Conservation (phyloP, 2,329 filamentous ascomycete genomes). For the Alternaria metachromatica region DNA sequence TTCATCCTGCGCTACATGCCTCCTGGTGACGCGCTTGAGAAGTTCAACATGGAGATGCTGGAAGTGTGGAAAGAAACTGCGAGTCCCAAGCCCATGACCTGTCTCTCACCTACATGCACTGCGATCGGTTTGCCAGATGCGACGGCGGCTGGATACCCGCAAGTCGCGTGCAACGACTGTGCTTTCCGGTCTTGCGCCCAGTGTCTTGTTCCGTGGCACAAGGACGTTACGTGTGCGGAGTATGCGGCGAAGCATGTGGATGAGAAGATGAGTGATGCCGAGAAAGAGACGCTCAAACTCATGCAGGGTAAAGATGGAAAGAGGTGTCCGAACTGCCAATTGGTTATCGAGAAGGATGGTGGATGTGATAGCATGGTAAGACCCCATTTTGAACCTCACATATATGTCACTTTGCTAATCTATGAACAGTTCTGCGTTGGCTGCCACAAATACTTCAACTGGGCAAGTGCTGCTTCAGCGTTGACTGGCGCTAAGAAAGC, state of each 20-base stretch:
- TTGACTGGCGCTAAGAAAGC: constrained; percentile 28
- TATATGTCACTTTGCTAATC: not conserved
- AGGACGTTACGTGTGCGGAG: constrained; percentile 32
- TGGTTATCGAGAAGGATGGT: constrained; percentile 41
- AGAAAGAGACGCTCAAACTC: constrained; percentile 29
- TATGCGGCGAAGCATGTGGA: constrained; percentile 21
- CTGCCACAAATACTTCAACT: constrained; percentile 37
- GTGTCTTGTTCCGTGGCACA: constrained; percentile 36
- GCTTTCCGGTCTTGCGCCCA: constrained; percentile 24
- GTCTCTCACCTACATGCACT: constrained; percentile 20
- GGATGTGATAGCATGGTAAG: constrained; percentile 33
- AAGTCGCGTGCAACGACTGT: constrained; percentile 32
- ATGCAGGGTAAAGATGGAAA: constrained; percentile 36
- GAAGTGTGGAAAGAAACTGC: constrained; percentile 26
- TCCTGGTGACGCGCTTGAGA: constrained; percentile 16
- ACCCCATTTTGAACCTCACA: not conserved
- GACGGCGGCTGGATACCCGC: constrained; percentile 29
- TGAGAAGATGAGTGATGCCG: constrained; percentile 27
- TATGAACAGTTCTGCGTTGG: constrained; percentile 18
- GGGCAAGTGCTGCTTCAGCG: constrained; percentile 29
- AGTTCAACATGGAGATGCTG: constrained; percentile 36
- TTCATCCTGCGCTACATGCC: constrained; percentile 32
- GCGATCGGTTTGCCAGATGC: constrained; percentile 24
- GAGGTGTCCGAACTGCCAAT: constrained; percentile 39
- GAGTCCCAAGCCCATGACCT: constrained; percentile 17